phyloP scores from a whole-genome alignment of 306 rosid species.

The Medicago arabica region DNA sequence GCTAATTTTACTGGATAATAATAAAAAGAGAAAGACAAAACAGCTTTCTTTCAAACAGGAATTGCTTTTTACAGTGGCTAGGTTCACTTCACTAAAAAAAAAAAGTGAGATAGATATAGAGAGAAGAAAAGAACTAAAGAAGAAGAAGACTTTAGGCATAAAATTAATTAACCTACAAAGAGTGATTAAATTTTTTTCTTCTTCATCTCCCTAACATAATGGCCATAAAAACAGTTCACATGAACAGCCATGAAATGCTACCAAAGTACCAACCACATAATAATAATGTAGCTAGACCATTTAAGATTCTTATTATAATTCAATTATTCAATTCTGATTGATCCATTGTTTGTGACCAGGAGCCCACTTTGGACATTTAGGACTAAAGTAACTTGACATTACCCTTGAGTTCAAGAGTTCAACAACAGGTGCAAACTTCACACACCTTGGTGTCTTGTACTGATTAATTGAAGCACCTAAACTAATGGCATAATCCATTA shows the following conservation, averaged over 20 bases:
- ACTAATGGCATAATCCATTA: conserved; percentile 96
- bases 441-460: conserved; percentile 96
- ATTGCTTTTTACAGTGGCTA: conserved; percentile 75
- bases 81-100: conserved; percentile 51
- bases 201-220: conserved; percentile 48
- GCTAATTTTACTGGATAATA: conserved; percentile 33
- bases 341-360: conserved; percentile 92
- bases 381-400: conserved; percentile 66
- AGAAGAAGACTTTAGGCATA: conserved; percentile 42
- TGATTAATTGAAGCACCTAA: conserved; percentile 95
- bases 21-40: conserved; percentile 25
- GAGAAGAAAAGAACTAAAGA: conserved; percentile 18
- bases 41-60: conserved; percentile 59
- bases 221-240: conserved; percentile 57
- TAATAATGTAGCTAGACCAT: conserved; percentile 19
- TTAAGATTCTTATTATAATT: background rate
- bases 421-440: conserved; percentile 84
- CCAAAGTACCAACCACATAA: conserved; percentile 42
- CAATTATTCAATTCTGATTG: conserved; percentile 39
- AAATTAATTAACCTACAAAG: conserved; percentile 51
- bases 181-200: conserved; percentile 41
- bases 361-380: conserved; percentile 95
- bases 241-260: conserved; percentile 56
- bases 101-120: background rate
- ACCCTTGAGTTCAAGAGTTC: conserved; percentile 86